Evolutionary conservation across 345 rosid genomes (phyloP).

Genomic region (Linum lewisii): DNA sequence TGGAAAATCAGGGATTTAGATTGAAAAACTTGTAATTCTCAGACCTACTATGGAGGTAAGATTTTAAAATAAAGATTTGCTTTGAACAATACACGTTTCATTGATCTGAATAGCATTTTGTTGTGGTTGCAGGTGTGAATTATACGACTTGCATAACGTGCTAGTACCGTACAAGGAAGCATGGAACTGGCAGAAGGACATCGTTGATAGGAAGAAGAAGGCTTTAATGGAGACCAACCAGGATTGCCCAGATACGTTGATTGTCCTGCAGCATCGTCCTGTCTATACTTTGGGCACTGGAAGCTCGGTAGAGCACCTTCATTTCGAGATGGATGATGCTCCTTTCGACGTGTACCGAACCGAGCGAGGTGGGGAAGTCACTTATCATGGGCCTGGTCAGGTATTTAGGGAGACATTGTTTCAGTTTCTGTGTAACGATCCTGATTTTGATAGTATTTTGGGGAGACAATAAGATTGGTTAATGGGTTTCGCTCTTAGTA

Average conservation of each 20-base stretch:
- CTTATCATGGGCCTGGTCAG: constrained; percentile 95
- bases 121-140: constrained; percentile 46
- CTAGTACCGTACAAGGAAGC: constrained; percentile 59
- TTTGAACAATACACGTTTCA: no score
- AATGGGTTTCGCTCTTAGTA: no score
- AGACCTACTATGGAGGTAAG: no score
- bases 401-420: constrained; percentile 20
- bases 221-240: constrained; percentile 37
- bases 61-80: no score
- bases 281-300: constrained; percentile 72
- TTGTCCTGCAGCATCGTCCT: constrained; percentile 59
- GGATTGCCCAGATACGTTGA: constrained; percentile 58
- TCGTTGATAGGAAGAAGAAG: constrained; percentile 51
- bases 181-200: constrained; percentile 63
- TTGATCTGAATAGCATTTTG: no score
- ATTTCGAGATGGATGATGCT: constrained; percentile 49
- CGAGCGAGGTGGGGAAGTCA: constrained; percentile 88
- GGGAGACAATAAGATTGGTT: no score
- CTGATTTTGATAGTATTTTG: background rate
- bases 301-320: constrained; percentile 44
- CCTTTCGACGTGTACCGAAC: constrained; percentile 67
- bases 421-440: no score
- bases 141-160: constrained; percentile 50
- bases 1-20: no score
- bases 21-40: no score